Evolutionary conservation across 768 basidiomycete species (phyloP).

Genomic region (Galerina sulciceps): DNA sequence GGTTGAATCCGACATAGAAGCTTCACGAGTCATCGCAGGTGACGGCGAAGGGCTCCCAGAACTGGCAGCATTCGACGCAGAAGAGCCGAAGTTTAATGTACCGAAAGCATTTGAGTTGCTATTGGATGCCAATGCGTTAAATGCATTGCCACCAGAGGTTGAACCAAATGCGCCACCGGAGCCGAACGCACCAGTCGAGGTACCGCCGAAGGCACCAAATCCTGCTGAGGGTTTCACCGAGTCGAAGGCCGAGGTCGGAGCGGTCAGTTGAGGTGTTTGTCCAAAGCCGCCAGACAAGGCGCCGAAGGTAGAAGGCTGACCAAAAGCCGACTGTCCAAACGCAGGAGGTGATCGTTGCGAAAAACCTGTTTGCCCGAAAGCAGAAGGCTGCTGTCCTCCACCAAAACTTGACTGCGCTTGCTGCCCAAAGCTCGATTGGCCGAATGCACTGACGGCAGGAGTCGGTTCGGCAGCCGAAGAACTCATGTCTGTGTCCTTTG

Average conservation of each 20-base stretch:
- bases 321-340: slow-evolving; percentile 37
- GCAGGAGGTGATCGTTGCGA: slow-evolving; percentile 24
- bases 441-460: slow-evolving; percentile 18
- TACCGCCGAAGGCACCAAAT: slow-evolving; percentile 27
- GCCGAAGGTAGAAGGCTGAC: slow-evolving; percentile 28
- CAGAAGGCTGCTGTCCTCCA: slow-evolving; percentile 16
- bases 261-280: slow-evolving; percentile 19
- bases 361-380: slow-evolving; percentile 29
- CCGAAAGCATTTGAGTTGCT: slow-evolving; percentile 28
- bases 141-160: slow-evolving; percentile 11
- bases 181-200: slow-evolving; percentile 14
- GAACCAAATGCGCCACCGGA: slow-evolving; percentile 15
- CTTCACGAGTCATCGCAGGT: slow-evolving; percentile 45
- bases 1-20: slow-evolving; percentile 49
- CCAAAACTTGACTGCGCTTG: slow-evolving; percentile 26
- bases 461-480: slow-evolving; percentile 5
- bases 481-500: slow-evolving; percentile 28
- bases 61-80: slow-evolving; percentile 9
- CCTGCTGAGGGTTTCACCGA: slow-evolving; percentile 19
- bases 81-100: slow-evolving; percentile 29
- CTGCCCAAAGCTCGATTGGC: slow-evolving; percentile 28
- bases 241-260: slow-evolving; percentile 31
- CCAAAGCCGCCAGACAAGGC: slow-evolving; percentile 23
- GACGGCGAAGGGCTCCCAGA: slow-evolving; percentile 22
- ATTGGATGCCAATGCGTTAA: slow-evolving; percentile 21